Evolutionary conservation across 805 yeast genomes (phyloP).

Genomic region (Saccharomyces kudriavzevii): DNA sequence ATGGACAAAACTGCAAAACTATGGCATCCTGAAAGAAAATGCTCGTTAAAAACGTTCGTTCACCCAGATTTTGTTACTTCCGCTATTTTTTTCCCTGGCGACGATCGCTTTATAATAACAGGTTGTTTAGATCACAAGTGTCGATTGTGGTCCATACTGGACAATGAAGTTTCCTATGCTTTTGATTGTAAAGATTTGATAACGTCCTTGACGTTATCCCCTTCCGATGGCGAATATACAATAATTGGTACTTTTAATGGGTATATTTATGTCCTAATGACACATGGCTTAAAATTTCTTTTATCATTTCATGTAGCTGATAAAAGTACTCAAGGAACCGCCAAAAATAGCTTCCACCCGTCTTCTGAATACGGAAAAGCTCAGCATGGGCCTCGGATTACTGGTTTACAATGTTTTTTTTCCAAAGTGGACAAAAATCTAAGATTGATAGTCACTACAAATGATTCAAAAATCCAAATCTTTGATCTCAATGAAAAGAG

Average conservation of each 20-base stretch:
- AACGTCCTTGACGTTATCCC: slow-evolving; percentile 68
- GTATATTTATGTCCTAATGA: slow-evolving; percentile 48
- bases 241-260: slow-evolving; percentile 78
- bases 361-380: slow-evolving; percentile 7
- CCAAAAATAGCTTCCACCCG: background rate
- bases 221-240: slow-evolving; percentile 49
- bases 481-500: slow-evolving; percentile 46
- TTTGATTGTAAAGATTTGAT: slow-evolving; percentile 57
- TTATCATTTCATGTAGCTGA: slow-evolving; percentile 41
- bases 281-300: slow-evolving; percentile 48
- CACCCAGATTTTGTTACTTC: slow-evolving; percentile 81
- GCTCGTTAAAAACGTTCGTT: slow-evolving; percentile 53
- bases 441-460: slow-evolving; percentile 57
- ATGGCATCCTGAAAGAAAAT: slow-evolving; percentile 73
- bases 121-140: slow-evolving; percentile 72
- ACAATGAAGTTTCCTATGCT: slow-evolving; percentile 52
- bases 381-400: slow-evolving; percentile 48
- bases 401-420: slow-evolving; percentile 60
- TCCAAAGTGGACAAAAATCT: slow-evolving; percentile 22
- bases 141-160: slow-evolving; percentile 81
- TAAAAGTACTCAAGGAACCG: slow-evolving; percentile 20
- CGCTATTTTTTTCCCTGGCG: slow-evolving; percentile 72
- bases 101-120: slow-evolving; percentile 78
- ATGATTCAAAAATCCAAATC: slow-evolving; percentile 70
- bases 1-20: slow-evolving; percentile 77